Evolutionary conservation across 148 eudicot genomes (phyloP).

Genomic region (Fagopyrum homotropicum): DNA sequence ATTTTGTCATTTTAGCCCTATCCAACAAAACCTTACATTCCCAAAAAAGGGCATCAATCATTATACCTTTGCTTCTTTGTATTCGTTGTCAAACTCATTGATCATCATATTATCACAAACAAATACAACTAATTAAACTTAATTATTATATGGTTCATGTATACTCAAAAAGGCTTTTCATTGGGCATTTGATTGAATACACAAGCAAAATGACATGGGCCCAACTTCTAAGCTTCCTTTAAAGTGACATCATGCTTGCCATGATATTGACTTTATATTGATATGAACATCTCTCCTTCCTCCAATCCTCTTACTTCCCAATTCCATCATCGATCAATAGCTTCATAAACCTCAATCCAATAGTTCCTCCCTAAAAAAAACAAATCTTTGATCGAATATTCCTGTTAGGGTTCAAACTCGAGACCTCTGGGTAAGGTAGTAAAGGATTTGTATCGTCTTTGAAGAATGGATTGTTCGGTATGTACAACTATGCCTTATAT

Average conservation of each 20-base stretch:
- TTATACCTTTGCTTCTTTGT: slow-evolving; percentile 1
- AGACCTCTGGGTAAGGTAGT: not conserved
- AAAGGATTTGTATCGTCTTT: not conserved
- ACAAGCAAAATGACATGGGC: slow-evolving; percentile 1
- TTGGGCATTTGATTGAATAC: not conserved
- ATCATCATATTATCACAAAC: not conserved
- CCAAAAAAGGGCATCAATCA: slow-evolving; percentile 7
- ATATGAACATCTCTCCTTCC: slow-evolving; percentile 3
- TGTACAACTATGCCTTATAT: slow-evolving; percentile 72
- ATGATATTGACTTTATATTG: slow-evolving; percentile 27
- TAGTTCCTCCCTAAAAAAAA: not conserved
- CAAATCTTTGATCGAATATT: not conserved
- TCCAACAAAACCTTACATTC: slow-evolving; percentile 7
- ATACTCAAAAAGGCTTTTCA: slow-evolving; percentile 1
- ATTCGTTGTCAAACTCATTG: slow-evolving; percentile 9
- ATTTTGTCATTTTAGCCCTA: slow-evolving; percentile 13
- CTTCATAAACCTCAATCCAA: slow-evolving; percentile 8
- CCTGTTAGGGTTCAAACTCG: not conserved
- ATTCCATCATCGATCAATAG: not conserved
- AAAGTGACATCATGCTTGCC: slow-evolving; percentile 20
- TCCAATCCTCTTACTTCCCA: not conserved
- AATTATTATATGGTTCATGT: not conserved
- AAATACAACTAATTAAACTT: slow-evolving; percentile 4
- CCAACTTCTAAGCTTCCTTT: slow-evolving; percentile 8
- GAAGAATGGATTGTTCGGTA: slow-evolving; percentile 71